These are phyloP conservation scores for Colletotrichum sp. DNA, from an alignment of 2,329 filamentous ascomycete species.

Conservation along the genomic window DNA sequence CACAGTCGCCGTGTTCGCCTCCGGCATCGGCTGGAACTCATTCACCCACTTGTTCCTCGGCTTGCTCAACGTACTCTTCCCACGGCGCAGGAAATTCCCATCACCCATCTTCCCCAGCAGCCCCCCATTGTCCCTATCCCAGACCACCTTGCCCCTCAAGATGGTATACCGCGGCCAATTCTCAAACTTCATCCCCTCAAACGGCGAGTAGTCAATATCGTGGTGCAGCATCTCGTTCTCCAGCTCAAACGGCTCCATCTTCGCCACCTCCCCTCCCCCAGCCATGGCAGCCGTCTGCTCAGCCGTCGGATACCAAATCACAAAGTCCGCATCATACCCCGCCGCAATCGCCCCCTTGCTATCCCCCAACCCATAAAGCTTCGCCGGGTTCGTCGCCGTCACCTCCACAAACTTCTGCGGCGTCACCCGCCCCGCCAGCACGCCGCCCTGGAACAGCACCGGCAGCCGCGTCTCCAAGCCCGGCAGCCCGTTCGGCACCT, in stretches of 20 bases:
- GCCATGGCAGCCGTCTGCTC: not conserved
- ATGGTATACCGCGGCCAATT: constrained; percentile 70
- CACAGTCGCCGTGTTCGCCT: not conserved
- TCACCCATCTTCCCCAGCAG: constrained; percentile 51
- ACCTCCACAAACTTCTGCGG: constrained; percentile 58
- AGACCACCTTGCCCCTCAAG: constrained; percentile 62
- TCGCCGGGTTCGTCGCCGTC: constrained; percentile 59
- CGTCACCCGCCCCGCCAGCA: constrained; percentile 44
- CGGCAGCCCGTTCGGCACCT: constrained; percentile 64
- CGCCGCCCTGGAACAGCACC: constrained; percentile 31
- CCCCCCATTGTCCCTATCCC: constrained; percentile 59
- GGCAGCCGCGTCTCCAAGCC: constrained; percentile 63
- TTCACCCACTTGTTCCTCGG: constrained; percentile 24
- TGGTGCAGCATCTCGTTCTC: constrained; percentile 63
- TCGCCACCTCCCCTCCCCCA: constrained; percentile 14
- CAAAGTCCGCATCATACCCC: constrained; percentile 61
- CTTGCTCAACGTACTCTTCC: constrained; percentile 24
- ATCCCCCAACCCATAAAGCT: constrained; percentile 61
- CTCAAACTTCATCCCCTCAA: constrained; percentile 58
- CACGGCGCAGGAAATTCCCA: constrained; percentile 54
- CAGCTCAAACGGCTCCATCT: constrained; percentile 40
- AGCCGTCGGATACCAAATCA: constrained; percentile 58
- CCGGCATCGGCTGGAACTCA: constrained; percentile 3
- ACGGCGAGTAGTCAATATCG: constrained; percentile 67
- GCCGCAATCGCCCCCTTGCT: constrained; percentile 55